Evolutionary conservation across 306 rosid species (phyloP).

Genomic region (Sicyos edulis): DNA sequence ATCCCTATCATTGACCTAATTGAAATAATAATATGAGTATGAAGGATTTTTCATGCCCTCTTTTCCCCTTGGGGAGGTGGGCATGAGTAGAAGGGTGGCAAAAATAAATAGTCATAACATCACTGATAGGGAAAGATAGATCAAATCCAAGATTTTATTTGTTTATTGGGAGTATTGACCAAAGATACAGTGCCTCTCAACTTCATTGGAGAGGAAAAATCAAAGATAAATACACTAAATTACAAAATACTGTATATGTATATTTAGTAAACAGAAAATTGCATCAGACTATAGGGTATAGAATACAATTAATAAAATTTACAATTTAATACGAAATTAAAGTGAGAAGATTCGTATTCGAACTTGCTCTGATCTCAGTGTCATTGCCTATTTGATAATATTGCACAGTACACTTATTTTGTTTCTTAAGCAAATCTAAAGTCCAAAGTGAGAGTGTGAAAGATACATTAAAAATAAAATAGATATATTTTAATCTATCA

Average conservation of each 20-base stretch:
- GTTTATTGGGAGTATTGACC: constrained; percentile 7
- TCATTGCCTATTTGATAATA: background rate
- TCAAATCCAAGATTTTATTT: background rate
- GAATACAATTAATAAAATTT: background rate
- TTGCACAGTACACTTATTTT: background rate
- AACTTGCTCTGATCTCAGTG: background rate
- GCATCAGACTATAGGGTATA: background rate
- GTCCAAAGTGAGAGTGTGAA: background rate
- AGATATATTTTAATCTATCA: background rate
- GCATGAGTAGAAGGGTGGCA: constrained; percentile 12
- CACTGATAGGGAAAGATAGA: constrained; percentile 16
- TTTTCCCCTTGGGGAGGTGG: constrained; percentile 11
- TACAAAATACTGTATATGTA: background rate
- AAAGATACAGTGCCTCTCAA: background rate
- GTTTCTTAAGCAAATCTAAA: background rate
- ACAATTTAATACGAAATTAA: background rate
- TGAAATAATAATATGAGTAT: background rate
- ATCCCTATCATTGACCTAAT: background rate
- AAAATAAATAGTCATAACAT: constrained; percentile 11
- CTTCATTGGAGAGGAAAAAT: background rate
- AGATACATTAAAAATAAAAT: background rate
- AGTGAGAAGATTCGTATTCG: background rate
- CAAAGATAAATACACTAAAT: background rate
- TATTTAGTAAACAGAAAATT: background rate
- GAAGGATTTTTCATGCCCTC: background rate